Conservation (phyloP, 371 early-diverging fungal species). For the Rhizopus arrhizus region DNA sequence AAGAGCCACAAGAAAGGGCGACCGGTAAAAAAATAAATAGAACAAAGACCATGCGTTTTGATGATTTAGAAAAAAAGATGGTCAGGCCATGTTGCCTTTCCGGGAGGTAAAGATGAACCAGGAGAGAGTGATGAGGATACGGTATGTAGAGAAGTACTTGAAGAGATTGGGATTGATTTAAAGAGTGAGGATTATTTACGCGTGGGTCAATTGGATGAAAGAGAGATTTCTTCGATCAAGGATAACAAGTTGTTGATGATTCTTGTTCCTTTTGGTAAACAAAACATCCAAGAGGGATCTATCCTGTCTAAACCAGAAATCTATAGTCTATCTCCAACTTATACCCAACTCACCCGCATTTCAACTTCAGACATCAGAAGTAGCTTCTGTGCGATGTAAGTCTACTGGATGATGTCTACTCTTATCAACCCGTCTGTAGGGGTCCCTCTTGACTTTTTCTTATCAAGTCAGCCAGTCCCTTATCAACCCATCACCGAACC, state of each 20-base stretch:
- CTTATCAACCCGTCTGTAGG: slow-evolving; percentile 23
- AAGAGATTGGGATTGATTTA: slow-evolving; percentile 70
- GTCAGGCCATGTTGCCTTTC: slow-evolving; percentile 79
- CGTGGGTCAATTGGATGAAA: slow-evolving; percentile 68
- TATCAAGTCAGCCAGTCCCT: slow-evolving; percentile 35
- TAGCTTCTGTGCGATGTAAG: slow-evolving; percentile 68
- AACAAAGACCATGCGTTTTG: neutral
- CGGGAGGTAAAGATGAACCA: slow-evolving; percentile 71
- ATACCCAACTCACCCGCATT: slow-evolving; percentile 57
- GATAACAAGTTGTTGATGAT: slow-evolving; percentile 62
- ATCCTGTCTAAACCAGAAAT: slow-evolving; percentile 4
- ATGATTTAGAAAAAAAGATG: slow-evolving; percentile 38
- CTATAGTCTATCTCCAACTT: slow-evolving; percentile 65
- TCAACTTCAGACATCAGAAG: slow-evolving; percentile 58
- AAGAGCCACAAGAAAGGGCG: slow-evolving; percentile 62
- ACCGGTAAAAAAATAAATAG: slow-evolving; percentile 45
- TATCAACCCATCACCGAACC: slow-evolving; percentile 33
- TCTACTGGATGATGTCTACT: neutral
- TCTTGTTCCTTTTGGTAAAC: slow-evolving; percentile 62
- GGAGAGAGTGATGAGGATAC: slow-evolving; percentile 69
- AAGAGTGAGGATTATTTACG: slow-evolving; percentile 47
- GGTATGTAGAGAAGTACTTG: slow-evolving; percentile 66
- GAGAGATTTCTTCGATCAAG: slow-evolving; percentile 58
- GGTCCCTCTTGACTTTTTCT: slow-evolving; percentile 56
- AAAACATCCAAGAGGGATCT: neutral